A percentile compares a stretch with the other conserved stretches of the same genome.
Evolutionary conservation across 1,284 basidiomycete species (phyloP).

Genomic region (Ceratobasidium sp.): DNA sequence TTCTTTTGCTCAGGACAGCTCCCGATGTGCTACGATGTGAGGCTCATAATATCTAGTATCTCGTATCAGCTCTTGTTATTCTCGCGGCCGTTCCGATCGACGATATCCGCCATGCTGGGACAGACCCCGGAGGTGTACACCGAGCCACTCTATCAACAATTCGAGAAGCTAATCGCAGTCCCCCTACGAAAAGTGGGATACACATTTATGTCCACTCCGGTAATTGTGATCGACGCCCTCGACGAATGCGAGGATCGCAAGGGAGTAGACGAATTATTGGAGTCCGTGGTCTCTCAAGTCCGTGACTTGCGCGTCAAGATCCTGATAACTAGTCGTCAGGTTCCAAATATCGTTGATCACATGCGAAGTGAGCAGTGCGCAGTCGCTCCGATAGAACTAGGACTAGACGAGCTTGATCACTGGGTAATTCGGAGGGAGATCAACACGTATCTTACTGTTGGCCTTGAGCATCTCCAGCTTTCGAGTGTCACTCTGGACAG

Average conservation of each 20-base stretch:
- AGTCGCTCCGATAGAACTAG: not conserved
- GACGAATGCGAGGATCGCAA: constrained; percentile 1
- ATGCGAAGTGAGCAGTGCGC: not conserved
- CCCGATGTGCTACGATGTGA: not conserved
- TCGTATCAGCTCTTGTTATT: not conserved
- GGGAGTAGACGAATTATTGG: not conserved
- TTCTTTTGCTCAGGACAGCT: constrained; percentile 53
- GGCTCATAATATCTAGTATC: not conserved
- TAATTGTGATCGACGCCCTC: constrained; percentile 4
- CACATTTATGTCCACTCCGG: not conserved
- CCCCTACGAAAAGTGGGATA: not conserved
- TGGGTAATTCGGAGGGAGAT: not conserved
- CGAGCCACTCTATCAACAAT: not conserved
- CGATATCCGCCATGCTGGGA: not conserved
- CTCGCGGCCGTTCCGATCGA: constrained; percentile 1
- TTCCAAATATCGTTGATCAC: not conserved
- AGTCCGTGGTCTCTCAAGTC: not conserved
- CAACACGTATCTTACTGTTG: not conserved
- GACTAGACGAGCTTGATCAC: not conserved
- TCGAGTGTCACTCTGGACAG: not conserved
- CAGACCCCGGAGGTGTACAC: not conserved
- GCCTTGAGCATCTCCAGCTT: not conserved
- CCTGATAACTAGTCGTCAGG: not conserved
- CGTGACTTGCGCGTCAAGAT: not conserved
- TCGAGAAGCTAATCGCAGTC: not conserved